These are phyloP conservation scores for Wallemia mellicola DNA, from an alignment of 1,284 basidiomycete genomes.

Conservation along the genomic window DNA sequence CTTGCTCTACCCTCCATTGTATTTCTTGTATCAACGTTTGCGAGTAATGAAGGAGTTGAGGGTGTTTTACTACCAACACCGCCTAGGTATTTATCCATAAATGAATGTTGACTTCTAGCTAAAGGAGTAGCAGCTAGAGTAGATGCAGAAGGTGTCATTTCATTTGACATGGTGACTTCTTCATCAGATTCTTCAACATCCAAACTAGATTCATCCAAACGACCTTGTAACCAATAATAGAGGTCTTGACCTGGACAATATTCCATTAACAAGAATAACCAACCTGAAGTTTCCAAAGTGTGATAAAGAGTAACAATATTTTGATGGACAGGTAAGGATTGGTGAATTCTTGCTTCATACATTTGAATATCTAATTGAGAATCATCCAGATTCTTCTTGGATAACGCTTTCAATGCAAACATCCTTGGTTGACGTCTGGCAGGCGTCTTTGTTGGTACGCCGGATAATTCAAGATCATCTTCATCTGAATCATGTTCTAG, in stretches of 20 bases:
- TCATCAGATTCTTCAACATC: not conserved
- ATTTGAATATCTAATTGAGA: slow-evolving; percentile 61
- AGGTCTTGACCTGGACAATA: slow-evolving; percentile 72
- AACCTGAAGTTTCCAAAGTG: slow-evolving; percentile 48
- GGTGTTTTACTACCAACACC: slow-evolving; percentile 33
- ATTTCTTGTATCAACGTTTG: slow-evolving; percentile 42
- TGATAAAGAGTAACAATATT: slow-evolving; percentile 89
- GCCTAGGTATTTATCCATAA: slow-evolving; percentile 4
- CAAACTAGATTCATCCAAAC: slow-evolving; percentile 3
- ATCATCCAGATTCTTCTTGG: slow-evolving; percentile 63
- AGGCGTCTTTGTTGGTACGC: slow-evolving; percentile 16
- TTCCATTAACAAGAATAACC: slow-evolving; percentile 53
- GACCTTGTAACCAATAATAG: slow-evolving; percentile 73
- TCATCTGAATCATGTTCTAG: slow-evolving; percentile 24
- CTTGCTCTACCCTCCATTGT: slow-evolving; percentile 59
- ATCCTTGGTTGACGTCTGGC: slow-evolving; percentile 17
- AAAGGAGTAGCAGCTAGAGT: slow-evolving; percentile 4
- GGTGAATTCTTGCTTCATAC: slow-evolving; percentile 81
- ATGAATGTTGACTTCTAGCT: slow-evolving; percentile 7
- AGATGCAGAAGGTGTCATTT: not conserved
- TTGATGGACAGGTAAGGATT: slow-evolving; percentile 61
- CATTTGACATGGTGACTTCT: not conserved
- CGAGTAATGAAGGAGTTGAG: slow-evolving; percentile 71
- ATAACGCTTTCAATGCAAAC: slow-evolving; percentile 85
- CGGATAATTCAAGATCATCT: slow-evolving; percentile 15